Conservation (phyloP, 352 stramenopile species). For the Phytopythium helicoides region DNA sequence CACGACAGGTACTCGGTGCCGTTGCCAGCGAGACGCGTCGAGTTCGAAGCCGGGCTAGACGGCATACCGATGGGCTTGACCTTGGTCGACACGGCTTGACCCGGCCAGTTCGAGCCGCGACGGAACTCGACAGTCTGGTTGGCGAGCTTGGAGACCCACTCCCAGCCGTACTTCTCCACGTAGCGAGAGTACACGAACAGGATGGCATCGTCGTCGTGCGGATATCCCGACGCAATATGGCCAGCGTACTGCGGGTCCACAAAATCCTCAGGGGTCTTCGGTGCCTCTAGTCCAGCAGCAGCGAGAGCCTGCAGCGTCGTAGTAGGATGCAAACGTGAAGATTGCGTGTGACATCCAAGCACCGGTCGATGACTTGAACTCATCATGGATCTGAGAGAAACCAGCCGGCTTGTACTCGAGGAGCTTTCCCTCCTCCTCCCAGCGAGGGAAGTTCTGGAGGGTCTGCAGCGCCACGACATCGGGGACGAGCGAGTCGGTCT, state of each 20-base stretch:
- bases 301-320: constrained; percentile 19
- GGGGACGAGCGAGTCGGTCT: constrained; percentile 36
- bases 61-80: constrained; percentile 18
- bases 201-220: constrained; percentile 46
- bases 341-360: constrained; percentile 38
- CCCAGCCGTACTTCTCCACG: constrained; percentile 39
- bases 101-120: constrained; percentile 11
- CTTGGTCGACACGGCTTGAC: constrained; percentile 8
- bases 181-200: constrained; percentile 47
- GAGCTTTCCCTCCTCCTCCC: constrained; percentile 35
- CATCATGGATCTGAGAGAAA: constrained; percentile 51
- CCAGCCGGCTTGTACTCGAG: constrained; percentile 51
- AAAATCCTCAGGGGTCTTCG: constrained; percentile 25
- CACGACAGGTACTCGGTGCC: constrained; percentile 24
- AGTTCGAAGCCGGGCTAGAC: constrained; percentile 3
- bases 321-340: constrained; percentile 45
- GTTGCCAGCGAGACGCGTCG: constrained; percentile 14
- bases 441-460: constrained; percentile 53
- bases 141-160: constrained; percentile 20
- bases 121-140: constrained; percentile 19
- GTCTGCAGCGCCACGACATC: constrained; percentile 48
- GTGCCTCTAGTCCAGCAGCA: constrained; percentile 5
- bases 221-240: constrained; percentile 45
- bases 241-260: constrained; percentile 29
- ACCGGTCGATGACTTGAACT: constrained; percentile 28